A percentile compares a stretch with the other conserved stretches of the same genome.
These are phyloP conservation scores for Neurospora sp. DNA, from an alignment of 495 filamentous ascomycete species.

Conservation along the genomic window DNA sequence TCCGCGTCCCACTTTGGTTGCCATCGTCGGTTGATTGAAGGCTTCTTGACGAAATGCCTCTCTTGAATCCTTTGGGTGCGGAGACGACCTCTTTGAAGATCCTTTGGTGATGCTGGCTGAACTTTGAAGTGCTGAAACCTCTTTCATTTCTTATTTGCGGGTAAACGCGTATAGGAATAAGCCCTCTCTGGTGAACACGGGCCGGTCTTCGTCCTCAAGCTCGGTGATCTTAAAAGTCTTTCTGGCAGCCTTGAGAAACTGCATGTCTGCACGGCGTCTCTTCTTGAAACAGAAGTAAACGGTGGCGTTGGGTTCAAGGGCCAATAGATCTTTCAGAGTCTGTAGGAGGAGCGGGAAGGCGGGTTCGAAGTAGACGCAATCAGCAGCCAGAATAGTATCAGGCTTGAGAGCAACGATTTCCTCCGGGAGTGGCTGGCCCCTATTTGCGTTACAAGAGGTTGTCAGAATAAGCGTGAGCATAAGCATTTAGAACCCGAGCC, in stretches of 20 bases:
- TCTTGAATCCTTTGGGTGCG: not conserved
- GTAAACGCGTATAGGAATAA: slow-evolving; percentile 56
- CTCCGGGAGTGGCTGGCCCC: slow-evolving; percentile 45
- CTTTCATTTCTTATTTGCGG: slow-evolving; percentile 24
- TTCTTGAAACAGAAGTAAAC: slow-evolving; percentile 96
- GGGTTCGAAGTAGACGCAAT: slow-evolving; percentile 96
- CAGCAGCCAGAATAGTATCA: slow-evolving; percentile 79
- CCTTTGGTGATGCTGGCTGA: not conserved
- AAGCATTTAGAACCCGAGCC: not conserved
- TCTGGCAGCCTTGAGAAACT: slow-evolving; percentile 57
- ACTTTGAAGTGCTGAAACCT: not conserved
- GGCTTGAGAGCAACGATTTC: slow-evolving; percentile 43
- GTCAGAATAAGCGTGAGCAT: slow-evolving; percentile 15
- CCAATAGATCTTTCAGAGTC: slow-evolving; percentile 60
- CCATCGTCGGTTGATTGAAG: not conserved
- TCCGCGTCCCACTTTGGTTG: not conserved
- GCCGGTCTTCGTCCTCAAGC: slow-evolving; percentile 51
- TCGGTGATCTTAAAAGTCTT: slow-evolving; percentile 56
- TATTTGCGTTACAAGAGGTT: slow-evolving; percentile 12
- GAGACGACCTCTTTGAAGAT: not conserved
- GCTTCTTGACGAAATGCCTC: not conserved
- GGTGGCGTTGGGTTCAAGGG: slow-evolving; percentile 42
- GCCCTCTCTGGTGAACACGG: slow-evolving; percentile 48
- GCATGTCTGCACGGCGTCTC: slow-evolving; percentile 64
- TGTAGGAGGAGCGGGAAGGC: slow-evolving; percentile 77